Evolutionary conservation across 2,329 filamentous ascomycete genomes (phyloP).

Genomic region (Colletotrichum magnum): DNA sequence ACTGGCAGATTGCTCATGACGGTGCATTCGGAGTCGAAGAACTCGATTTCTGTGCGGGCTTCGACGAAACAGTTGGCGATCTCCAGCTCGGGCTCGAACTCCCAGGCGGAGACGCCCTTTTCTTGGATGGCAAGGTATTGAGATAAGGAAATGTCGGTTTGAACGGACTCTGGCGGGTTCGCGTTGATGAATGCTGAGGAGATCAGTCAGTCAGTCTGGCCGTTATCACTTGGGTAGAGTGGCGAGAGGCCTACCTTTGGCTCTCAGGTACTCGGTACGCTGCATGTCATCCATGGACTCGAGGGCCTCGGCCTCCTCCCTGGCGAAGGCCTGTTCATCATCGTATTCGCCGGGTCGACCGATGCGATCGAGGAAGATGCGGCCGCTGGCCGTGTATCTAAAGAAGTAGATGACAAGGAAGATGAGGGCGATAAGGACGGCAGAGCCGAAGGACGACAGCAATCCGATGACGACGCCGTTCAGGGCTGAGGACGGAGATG

Average conservation of each 20-base stretch:
- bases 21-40: conserved; percentile 97
- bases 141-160: conserved; percentile 97
- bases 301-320: conserved; percentile 94
- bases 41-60: conserved; percentile 95
- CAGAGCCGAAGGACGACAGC: conserved; percentile 93
- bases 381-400: conserved; percentile 86
- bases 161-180: conserved; percentile 94
- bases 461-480: conserved; percentile 94
- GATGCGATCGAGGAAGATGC: conserved; percentile 94
- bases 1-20: conserved; percentile 97
- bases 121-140: conserved; percentile 99
- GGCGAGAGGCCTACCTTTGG: conserved; percentile 80
- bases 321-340: conserved; percentile 93
- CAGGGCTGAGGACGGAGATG: conserved; percentile 61
- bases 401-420: conserved; percentile 93
- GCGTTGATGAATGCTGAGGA: conserved; percentile 87
- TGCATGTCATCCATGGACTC: conserved; percentile 96
- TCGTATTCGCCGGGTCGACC: conserved; percentile 96
- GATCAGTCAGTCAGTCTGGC: conserved; percentile 7
- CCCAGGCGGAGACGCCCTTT: conserved; percentile 99
- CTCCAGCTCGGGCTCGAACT: conserved; percentile 98
- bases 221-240: conserved; percentile 1
- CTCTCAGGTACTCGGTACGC: conserved; percentile 89
- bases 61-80: conserved; percentile 99
- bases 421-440: conserved; percentile 84